Evolutionary conservation across 768 basidiomycete genomes (phyloP).

Genomic region (Termitomyces titanicus): DNA sequence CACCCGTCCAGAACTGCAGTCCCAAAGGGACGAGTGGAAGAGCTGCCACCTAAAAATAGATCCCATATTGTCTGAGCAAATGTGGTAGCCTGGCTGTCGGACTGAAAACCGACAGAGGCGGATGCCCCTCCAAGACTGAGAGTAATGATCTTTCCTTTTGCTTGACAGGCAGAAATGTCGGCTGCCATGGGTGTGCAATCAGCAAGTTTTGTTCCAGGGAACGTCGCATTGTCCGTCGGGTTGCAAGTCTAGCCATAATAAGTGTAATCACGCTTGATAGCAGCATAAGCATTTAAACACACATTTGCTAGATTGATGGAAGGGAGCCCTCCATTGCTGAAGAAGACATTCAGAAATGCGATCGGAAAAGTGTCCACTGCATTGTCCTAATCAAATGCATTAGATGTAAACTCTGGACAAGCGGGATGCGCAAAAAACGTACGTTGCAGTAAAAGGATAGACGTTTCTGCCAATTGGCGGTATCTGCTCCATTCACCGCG

Average conservation of each 20-base stretch:
- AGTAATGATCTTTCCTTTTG: conserved; percentile 58
- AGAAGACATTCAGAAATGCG: conserved; percentile 67
- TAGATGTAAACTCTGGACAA: background rate
- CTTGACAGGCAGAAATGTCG: conserved; percentile 64
- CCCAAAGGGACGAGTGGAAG: conserved; percentile 67
- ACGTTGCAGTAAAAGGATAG: conserved; percentile 66
- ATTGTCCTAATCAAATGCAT: conserved; percentile 42
- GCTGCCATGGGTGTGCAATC: conserved; percentile 58
- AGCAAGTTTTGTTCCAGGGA: conserved; percentile 58
- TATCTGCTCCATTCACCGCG: conserved; percentile 42
- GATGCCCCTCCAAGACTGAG: conserved; percentile 60
- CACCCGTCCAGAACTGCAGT: conserved; percentile 71
- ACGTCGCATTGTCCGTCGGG: conserved; percentile 48
- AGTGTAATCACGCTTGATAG: background rate
- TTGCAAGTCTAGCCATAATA: conserved; percentile 52
- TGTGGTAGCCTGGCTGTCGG: conserved; percentile 49
- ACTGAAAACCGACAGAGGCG: conserved; percentile 57
- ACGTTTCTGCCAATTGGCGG: conserved; percentile 55
- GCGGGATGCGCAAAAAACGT: conserved; percentile 12
- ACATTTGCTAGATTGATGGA: conserved; percentile 70
- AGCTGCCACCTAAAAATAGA: conserved; percentile 57
- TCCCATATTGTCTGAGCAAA: conserved; percentile 74
- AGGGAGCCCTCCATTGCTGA: conserved; percentile 57
- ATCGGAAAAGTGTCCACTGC: conserved; percentile 67
- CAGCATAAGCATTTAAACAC: conserved; percentile 13